phyloP scores from a whole-genome alignment of 805 yeast species.

The Tetrapisispora taiwanensis region DNA sequence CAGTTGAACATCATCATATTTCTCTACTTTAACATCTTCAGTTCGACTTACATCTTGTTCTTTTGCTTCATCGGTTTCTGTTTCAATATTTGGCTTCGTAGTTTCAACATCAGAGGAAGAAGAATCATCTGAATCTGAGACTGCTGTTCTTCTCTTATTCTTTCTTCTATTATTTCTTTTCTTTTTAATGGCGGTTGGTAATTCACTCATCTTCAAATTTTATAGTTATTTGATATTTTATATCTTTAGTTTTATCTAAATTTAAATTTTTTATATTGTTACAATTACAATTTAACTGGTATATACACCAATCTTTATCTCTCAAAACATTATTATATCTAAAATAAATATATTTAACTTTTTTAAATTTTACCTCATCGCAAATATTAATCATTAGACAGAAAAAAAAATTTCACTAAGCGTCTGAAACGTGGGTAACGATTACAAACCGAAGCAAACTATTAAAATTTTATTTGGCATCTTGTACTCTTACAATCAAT shows the following conservation, averaged over 20 bases:
- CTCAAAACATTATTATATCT: too few species aligned
- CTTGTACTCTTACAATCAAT: too few species aligned
- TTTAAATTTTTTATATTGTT: too few species aligned
- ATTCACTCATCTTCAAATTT: constrained; percentile 1
- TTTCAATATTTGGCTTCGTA: constrained; percentile 8
- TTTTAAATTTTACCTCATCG: constrained; percentile 9
- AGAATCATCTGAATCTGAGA: constrained; percentile 39
- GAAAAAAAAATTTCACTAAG: neutral
- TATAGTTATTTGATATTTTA: neutral
- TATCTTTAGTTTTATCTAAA: too few species aligned
- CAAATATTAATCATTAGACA: neutral
- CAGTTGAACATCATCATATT: constrained; percentile 17
- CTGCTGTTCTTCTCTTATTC: constrained; percentile 79
- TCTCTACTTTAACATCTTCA: neutral
- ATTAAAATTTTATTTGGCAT: too few species aligned
- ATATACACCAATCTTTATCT: neutral
- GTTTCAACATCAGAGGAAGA: constrained; percentile 29
- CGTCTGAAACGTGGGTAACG: neutral
- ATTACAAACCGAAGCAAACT: neutral
- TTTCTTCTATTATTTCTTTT: constrained; percentile 40
- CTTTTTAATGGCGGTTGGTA: constrained; percentile 8
- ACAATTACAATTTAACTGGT: too few species aligned
- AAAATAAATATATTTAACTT: too few species aligned
- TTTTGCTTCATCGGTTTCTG: neutral
- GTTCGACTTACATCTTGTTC: neutral